phyloP scores from a whole-genome alignment of 202 grass and related monocot species.

The Tripidium arundinaceum region DNA sequence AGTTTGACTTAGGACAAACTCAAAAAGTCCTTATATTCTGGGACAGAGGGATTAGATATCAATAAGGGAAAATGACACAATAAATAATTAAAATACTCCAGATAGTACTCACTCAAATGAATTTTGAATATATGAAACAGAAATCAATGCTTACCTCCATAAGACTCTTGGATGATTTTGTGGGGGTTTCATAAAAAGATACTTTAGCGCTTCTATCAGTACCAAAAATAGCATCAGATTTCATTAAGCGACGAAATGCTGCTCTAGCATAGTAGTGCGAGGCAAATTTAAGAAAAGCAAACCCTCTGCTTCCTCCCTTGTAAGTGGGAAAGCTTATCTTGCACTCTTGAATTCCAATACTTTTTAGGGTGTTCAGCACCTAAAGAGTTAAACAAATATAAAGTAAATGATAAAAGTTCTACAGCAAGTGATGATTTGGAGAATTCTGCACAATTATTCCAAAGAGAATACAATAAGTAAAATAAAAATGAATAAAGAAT shows the following conservation, averaged over 20 bases:
- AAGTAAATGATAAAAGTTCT: conserved; percentile 12
- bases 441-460: background rate
- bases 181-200: conserved; percentile 46
- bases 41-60: background rate
- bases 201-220: conserved; percentile 55
- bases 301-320: conserved; percentile 53
- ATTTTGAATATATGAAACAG: background rate
- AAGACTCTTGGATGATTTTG: conserved; percentile 41
- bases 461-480: background rate
- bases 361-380: conserved; percentile 57
- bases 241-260: conserved; percentile 55
- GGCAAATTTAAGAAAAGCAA: conserved; percentile 61
- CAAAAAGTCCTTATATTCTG: background rate
- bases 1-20: background rate
- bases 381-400: conserved; percentile 21
- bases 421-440: background rate
- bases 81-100: conserved; percentile 11
- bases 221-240: conserved; percentile 52
- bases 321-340: conserved; percentile 47
- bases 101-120: background rate
- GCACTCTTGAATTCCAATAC: conserved; percentile 52
- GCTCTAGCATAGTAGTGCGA: conserved; percentile 46
- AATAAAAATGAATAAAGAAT: background rate
- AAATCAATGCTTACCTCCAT: conserved; percentile 47
- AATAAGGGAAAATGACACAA: background rate